These are phyloP conservation scores for Eimeria tenella DNA, from an alignment of 169 alveolate species.

Conservation along the genomic window DNA sequence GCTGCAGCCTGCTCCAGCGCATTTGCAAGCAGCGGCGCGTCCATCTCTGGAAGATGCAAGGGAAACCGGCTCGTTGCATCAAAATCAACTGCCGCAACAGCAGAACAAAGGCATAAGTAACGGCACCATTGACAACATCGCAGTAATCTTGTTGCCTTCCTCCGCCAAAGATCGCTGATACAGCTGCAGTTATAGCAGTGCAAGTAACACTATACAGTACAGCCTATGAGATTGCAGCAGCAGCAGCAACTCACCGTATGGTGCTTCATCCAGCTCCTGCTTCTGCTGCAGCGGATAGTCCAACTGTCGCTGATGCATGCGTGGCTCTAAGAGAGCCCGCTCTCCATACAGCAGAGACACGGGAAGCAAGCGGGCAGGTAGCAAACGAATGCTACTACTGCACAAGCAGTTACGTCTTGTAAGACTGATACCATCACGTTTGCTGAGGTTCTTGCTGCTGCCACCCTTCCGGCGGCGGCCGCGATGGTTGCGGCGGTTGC, in stretches of 20 bases:
- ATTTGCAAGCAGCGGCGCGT: constrained; percentile 9
- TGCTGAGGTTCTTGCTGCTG: constrained; percentile 14
- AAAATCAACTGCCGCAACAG: constrained; percentile 21
- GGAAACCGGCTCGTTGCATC: neutral
- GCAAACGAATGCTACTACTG: constrained; percentile 33
- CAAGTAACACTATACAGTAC: neutral
- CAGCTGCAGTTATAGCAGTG: neutral
- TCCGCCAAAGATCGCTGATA: neutral
- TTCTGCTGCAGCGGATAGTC: constrained; percentile 54
- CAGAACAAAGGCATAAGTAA: neutral
- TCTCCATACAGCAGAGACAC: constrained; percentile 28
- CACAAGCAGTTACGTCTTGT: constrained; percentile 17
- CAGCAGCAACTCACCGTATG: constrained; percentile 8
- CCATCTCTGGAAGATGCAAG: neutral
- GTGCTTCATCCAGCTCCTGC: neutral
- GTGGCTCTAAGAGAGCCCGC: constrained; percentile 28
- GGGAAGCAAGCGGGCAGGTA: neutral
- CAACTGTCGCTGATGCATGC: constrained; percentile 34
- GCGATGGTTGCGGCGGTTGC: constrained; percentile 12
- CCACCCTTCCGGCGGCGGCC: constrained; percentile 49
- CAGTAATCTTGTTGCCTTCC: neutral
- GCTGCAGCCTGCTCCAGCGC: constrained; percentile 60
- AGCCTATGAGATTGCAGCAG: constrained; percentile 3
- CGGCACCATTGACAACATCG: neutral
- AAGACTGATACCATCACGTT: constrained; percentile 18